These are phyloP conservation scores for Silene coronaria DNA, from an alignment of 179 eudicot genomes.

Conservation along the genomic window DNA sequence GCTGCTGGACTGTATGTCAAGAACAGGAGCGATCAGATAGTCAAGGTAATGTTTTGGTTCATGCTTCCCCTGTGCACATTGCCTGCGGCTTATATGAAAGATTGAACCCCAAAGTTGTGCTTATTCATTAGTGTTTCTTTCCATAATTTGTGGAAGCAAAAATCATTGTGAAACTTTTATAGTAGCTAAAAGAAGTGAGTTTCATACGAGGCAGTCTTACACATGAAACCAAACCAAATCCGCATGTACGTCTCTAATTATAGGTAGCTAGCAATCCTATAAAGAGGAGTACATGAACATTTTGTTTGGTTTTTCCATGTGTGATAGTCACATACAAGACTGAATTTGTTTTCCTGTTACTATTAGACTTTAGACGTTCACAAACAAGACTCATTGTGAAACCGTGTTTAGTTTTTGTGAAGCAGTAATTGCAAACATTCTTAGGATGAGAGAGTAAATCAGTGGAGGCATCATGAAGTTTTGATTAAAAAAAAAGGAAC, in stretches of 20 bases:
- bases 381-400: no score
- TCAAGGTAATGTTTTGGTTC: slow-evolving; percentile 55
- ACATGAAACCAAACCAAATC: not conserved
- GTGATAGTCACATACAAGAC: no score
- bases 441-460: not conserved
- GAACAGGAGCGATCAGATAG: slow-evolving; percentile 65
- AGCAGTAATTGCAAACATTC: not conserved
- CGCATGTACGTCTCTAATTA: no score
- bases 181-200: not conserved
- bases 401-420: no score
- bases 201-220: not conserved
- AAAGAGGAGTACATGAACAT: no score
- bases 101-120: no score
- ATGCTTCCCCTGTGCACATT: slow-evolving; percentile 14
- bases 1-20: slow-evolving; percentile 88
- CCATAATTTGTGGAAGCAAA: not conserved
- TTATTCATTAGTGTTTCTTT: no score
- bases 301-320: no score
- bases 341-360: no score
- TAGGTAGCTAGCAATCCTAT: no score
- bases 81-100: not conserved
- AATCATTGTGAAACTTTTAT: not conserved
- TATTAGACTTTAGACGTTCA: no score
- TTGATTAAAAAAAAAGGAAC: not conserved
- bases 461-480: not conserved